phyloP scores from a whole-genome alignment of 495 filamentous ascomycete species.

The Annulohypoxylon stygium region DNA sequence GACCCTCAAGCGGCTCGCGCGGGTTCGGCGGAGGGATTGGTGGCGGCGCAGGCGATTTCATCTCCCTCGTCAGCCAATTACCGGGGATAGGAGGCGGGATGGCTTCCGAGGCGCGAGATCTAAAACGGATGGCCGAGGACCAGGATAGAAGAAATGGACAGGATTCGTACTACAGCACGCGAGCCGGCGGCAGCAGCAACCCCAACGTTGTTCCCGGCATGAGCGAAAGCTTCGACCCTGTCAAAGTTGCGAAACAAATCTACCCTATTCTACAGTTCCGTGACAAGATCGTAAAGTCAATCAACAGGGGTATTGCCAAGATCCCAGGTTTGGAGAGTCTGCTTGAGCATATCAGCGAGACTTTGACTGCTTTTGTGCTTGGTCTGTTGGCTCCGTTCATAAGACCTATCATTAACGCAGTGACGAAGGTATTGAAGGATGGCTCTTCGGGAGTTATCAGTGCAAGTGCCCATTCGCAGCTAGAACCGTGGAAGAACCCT shows the following conservation, averaged over 20 bases:
- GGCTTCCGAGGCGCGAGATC: slow-evolving; percentile 78
- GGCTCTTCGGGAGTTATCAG: slow-evolving; percentile 85
- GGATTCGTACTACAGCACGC: slow-evolving; percentile 37
- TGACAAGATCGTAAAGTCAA: slow-evolving; percentile 88
- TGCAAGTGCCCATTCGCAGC: slow-evolving; percentile 85
- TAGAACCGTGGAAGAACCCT: slow-evolving; percentile 90
- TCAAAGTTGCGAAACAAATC: slow-evolving; percentile 83
- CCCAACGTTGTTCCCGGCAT: slow-evolving; percentile 72
- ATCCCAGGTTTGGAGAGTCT: slow-evolving; percentile 89
- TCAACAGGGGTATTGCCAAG: slow-evolving; percentile 87
- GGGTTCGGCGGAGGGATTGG: slow-evolving; percentile 56
- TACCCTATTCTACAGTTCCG: slow-evolving; percentile 96
- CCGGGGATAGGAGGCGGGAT: slow-evolving; percentile 80
- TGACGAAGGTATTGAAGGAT: slow-evolving; percentile 82
- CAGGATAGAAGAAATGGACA: slow-evolving; percentile 74
- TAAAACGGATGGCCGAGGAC: slow-evolving; percentile 80
- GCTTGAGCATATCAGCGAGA: slow-evolving; percentile 91
- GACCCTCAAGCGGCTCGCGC: slow-evolving; percentile 52
- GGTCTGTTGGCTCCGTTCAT: slow-evolving; percentile 91
- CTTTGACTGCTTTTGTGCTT: slow-evolving; percentile 88
- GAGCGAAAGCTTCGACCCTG: slow-evolving; percentile 82
- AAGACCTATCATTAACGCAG: slow-evolving; percentile 88
- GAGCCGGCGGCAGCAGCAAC: slow-evolving; percentile 62
- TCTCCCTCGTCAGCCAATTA: slow-evolving; percentile 78
- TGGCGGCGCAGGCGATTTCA: slow-evolving; percentile 67